phyloP scores from a whole-genome alignment of 805 yeast species.

The Schizosaccharomyces octosporus region DNA sequence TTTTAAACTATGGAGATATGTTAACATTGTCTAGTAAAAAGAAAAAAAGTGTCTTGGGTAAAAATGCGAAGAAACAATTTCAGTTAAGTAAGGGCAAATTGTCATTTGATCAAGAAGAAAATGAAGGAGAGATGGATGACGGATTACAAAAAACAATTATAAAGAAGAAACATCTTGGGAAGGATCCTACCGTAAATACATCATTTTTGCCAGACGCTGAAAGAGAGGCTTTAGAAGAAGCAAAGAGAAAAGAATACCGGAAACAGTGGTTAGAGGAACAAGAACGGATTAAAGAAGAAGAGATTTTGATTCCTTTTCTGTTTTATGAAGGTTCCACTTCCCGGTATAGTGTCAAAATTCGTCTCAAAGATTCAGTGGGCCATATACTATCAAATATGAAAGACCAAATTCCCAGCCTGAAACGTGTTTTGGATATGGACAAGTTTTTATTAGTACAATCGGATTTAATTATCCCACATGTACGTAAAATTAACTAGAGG shows the following conservation, averaged over 20 bases:
- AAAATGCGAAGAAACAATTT: background rate
- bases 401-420: slow-evolving; percentile 9
- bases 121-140: background rate
- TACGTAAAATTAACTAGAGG: background rate
- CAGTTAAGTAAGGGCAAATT: background rate
- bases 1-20: background rate
- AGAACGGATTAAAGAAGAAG: slow-evolving; percentile 7
- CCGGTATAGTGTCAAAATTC: slow-evolving; percentile 8
- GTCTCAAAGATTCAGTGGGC: slow-evolving; percentile 12
- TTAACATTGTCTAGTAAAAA: background rate
- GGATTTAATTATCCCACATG: slow-evolving; percentile 13
- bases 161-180: background rate
- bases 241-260: slow-evolving; percentile 5
- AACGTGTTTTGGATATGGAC: slow-evolving; percentile 11
- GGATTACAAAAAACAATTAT: background rate
- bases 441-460: slow-evolving; percentile 12
- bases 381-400: slow-evolving; percentile 10
- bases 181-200: background rate
- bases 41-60: background rate
- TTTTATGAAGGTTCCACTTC: slow-evolving; percentile 11
- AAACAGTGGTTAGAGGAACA: slow-evolving; percentile 6
- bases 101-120: background rate
- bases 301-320: slow-evolving; percentile 8
- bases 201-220: slow-evolving; percentile 1
- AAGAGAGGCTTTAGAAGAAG: background rate